phyloP scores from a whole-genome alignment of 495 filamentous ascomycete genomes.

The Sporormia fimetaria region DNA sequence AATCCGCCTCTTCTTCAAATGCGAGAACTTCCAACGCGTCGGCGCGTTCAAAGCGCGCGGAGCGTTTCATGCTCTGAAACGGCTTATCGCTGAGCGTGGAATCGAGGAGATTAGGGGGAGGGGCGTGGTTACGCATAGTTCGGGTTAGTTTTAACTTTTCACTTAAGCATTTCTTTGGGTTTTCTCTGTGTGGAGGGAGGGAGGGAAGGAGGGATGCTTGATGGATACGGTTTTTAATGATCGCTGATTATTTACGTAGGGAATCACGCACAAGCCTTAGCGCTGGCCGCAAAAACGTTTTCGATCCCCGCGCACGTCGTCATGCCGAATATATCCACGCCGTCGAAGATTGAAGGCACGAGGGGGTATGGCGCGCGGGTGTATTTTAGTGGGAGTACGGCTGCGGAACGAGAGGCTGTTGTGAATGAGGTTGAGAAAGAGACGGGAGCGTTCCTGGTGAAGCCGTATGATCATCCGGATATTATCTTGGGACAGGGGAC shows the following conservation, averaged over 20 bases:
- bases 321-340: slow-evolving; percentile 76
- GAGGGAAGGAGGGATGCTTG: too few relatives aligned
- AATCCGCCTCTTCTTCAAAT: slow-evolving; percentile 84
- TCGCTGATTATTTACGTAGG: slow-evolving; percentile 37
- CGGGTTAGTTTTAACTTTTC: slow-evolving; percentile 43
- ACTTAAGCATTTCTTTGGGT: background rate
- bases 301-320: slow-evolving; percentile 66
- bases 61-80: slow-evolving; percentile 74
- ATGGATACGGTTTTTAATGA: background rate
- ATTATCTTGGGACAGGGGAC: slow-evolving; percentile 91
- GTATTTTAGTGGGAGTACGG: slow-evolving; percentile 71
- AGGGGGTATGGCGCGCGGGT: slow-evolving; percentile 63
- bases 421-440: slow-evolving; percentile 50
- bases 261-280: slow-evolving; percentile 92
- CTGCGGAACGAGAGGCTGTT: slow-evolving; percentile 68
- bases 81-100: slow-evolving; percentile 43
- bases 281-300: slow-evolving; percentile 64
- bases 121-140: slow-evolving; percentile 87
- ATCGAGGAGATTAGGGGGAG: slow-evolving; percentile 43
- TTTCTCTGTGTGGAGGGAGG: background rate
- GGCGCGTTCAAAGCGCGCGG: slow-evolving; percentile 91
- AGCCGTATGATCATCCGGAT: slow-evolving; percentile 84
- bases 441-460: slow-evolving; percentile 67
- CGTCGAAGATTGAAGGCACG: slow-evolving; percentile 79
- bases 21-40: slow-evolving; percentile 83